Conservation (phyloP, 768 basidiomycete genomes). For the Strobilomyces dryophilus region DNA sequence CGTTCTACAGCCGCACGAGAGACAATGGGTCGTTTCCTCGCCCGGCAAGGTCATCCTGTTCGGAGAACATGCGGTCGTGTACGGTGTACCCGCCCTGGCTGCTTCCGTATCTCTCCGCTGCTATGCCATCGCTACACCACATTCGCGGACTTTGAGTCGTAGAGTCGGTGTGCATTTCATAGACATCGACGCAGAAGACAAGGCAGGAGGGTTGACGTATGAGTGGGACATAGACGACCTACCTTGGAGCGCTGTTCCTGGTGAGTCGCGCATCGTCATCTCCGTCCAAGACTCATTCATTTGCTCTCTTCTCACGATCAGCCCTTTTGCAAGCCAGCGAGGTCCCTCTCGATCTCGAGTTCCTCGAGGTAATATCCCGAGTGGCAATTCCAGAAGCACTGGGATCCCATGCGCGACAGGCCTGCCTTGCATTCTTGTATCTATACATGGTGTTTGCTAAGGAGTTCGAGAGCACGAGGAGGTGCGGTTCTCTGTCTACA, state of each 20-base stretch:
- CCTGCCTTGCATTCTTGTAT: conserved; percentile 82
- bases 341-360: conserved; percentile 58
- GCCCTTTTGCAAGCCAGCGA: conserved; percentile 17
- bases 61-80: conserved; percentile 97
- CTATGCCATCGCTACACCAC: conserved; percentile 78
- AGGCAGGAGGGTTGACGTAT: conserved; percentile 49
- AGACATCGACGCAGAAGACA: conserved; percentile 51
- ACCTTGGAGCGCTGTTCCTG: conserved; percentile 74
- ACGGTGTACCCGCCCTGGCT: conserved; percentile 96
- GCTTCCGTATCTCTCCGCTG: conserved; percentile 95
- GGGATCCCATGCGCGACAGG: conserved; percentile 38
- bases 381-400: conserved; percentile 32
- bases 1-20: conserved; percentile 26
- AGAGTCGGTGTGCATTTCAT: conserved; percentile 57
- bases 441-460: conserved; percentile 75
- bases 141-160: conserved; percentile 42
- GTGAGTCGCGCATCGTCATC: conserved; percentile 5
- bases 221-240: conserved; percentile 78
- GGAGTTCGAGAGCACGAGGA: conserved; percentile 39
- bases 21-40: conserved; percentile 86
- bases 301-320: not conserved
- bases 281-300: not conserved
- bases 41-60: conserved; percentile 98
- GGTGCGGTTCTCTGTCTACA: conserved; percentile 43
- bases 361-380: conserved; percentile 67